phyloP scores from a whole-genome alignment of 1,284 basidiomycete genomes.

The Heterobasidion parviporum region DNA sequence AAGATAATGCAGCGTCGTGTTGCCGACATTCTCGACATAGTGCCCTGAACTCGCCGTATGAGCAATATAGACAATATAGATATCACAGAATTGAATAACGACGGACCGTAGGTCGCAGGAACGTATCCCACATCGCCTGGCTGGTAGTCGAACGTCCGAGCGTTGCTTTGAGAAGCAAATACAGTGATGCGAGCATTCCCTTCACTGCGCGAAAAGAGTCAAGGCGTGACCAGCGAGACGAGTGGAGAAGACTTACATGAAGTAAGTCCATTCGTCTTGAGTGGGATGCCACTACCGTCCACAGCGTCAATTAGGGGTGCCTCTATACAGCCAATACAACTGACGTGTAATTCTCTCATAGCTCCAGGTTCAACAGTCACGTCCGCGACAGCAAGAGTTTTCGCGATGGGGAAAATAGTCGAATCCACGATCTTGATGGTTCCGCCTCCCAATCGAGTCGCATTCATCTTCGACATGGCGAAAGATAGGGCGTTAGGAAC shows the following conservation, averaged over 20 bases:
- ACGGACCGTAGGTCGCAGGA: conserved; percentile 42
- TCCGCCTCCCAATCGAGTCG: conserved; percentile 48
- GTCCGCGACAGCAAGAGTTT: conserved; percentile 55
- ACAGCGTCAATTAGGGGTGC: background rate
- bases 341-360: conserved; percentile 36
- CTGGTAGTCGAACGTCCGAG: conserved; percentile 57
- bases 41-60: conserved; percentile 32
- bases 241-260: conserved; percentile 20
- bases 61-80: background rate
- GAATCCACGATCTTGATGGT: conserved; percentile 58
- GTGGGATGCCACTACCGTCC: conserved; percentile 63
- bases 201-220: conserved; percentile 25
- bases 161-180: conserved; percentile 53
- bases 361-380: conserved; percentile 63
- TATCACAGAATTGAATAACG: background rate
- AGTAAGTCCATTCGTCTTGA: conserved; percentile 61
- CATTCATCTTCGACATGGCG: conserved; percentile 42
- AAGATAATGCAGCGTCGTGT: conserved; percentile 51
- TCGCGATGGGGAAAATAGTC: conserved; percentile 40
- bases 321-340: conserved; percentile 1
- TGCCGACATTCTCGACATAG: conserved; percentile 66
- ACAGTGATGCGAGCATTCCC: conserved; percentile 55
- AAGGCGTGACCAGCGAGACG: background rate
- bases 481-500: conserved; percentile 17
- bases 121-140: conserved; percentile 61